Conservation (phyloP, 352 stramenopile species). For the Phytophthora cajani region DNA sequence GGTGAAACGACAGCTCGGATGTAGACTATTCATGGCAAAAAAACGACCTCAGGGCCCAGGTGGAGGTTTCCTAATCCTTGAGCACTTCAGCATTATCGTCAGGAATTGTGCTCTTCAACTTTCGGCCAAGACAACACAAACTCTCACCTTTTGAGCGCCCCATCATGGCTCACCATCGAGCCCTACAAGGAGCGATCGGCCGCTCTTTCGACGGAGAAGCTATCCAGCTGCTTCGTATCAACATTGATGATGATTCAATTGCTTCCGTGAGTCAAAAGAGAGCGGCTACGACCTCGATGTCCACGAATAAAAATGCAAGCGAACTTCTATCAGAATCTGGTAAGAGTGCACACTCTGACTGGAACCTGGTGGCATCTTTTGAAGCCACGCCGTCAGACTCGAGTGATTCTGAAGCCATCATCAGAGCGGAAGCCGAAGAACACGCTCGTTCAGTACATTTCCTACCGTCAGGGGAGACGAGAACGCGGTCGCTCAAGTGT, state of each 20-base stretch:
- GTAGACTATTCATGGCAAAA: neutral
- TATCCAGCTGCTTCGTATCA: constrained; percentile 18
- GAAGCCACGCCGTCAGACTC: neutral
- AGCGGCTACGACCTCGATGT: neutral
- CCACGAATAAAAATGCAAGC: neutral
- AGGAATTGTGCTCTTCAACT: constrained; percentile 17
- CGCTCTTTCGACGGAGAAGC: neutral
- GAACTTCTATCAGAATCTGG: neutral
- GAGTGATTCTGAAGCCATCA: neutral
- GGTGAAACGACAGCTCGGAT: neutral
- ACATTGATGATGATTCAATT: neutral
- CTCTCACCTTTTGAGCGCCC: neutral
- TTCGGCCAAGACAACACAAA: neutral
- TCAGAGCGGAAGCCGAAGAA: constrained; percentile 13
- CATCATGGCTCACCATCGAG: neutral
- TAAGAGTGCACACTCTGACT: neutral
- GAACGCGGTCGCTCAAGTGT: constrained; percentile 18
- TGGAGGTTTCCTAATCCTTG: too few relatives aligned
- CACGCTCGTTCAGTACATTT: constrained; percentile 35
- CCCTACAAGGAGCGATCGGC: neutral
- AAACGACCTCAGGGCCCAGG: too few relatives aligned
- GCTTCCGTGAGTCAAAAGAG: neutral
- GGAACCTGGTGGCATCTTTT: neutral
- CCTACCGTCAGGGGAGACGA: constrained; percentile 24
- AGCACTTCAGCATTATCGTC: neutral